Evolutionary conservation across 345 rosid species (phyloP), one percentile per base, ranked within the genome.

Genomic region (Pugionium cornutum): DNA sequence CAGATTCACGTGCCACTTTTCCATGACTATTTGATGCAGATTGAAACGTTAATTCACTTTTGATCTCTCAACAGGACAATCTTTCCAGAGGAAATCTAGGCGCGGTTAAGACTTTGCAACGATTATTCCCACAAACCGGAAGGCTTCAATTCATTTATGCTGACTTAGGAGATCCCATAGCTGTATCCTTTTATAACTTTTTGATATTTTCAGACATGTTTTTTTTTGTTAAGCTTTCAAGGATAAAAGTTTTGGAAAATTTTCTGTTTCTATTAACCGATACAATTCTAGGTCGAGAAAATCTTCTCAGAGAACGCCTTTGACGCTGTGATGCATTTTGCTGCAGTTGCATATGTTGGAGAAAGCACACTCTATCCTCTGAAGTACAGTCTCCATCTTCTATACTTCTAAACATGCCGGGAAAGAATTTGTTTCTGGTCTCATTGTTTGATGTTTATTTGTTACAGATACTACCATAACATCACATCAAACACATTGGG

Each of bases 291-390:
- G 99, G 92, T 94, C 9, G 85, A 84, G 50, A 84, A 82, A 73
- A 62, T 94, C 68, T 94, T 94, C 83, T 84, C 88, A 4, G 92
- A 88, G 76, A 94, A 94, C 51, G 97, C 96, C 31, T 94, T 94
- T 73, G 96, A 94, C 43, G 97, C 97, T 18, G 99, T 90, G 72
- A 94, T 94, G 79, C 99, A 94, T 84, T 94, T 94, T 79, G 99
- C 99, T 44, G 99, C 99, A 34, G 99, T 94, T 57, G 99, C 99
- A 49, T 94, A 90, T 81, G 99, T 94, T 59, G 99, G 97, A 62
- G 99, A 94, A 83, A 94, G 99, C 80, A 94, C 99, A 2, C 80
- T 85, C 55, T 79, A 94, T 67, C 99, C 99, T 78, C 88, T 94
- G 25, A 90, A 83, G 99, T 94, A 79, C 7, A 46, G 34, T 45